Evolutionary conservation across 352 stramenopile genomes (phyloP).

Genomic region (Phytophthora gonapodyides): DNA sequence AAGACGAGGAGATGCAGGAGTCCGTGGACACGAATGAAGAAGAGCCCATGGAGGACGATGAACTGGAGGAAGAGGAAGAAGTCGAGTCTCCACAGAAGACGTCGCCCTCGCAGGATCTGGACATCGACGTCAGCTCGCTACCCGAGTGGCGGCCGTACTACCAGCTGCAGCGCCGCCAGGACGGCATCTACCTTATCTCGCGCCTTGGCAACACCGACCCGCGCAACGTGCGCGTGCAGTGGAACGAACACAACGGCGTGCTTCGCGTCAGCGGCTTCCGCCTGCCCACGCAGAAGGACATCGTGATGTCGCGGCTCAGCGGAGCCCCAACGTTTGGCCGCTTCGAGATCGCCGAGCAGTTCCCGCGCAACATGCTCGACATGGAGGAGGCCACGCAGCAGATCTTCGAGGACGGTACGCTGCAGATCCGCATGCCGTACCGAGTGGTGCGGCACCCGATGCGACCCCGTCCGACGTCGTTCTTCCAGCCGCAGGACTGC

Average conservation of each 20-base stretch:
- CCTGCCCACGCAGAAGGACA: conserved; percentile 59
- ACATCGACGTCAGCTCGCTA: conserved; percentile 38
- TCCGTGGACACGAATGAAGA: conserved; percentile 13
- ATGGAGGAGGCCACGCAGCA: conserved; percentile 63
- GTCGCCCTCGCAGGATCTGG: conserved; percentile 1
- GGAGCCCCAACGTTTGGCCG: conserved; percentile 62
- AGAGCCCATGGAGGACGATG: conserved; percentile 19
- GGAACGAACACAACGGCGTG: conserved; percentile 41
- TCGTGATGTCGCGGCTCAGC: conserved; percentile 57
- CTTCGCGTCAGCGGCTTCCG: conserved; percentile 57
- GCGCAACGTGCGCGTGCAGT: conserved; percentile 48
- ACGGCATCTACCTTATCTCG: conserved; percentile 52
- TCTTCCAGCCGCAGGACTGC: conserved; percentile 45
- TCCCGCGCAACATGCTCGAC: conserved; percentile 47
- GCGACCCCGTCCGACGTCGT: conserved; percentile 36
- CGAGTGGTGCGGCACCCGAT: conserved; percentile 35
- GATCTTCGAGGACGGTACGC: conserved; percentile 46
- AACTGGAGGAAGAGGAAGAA: conserved; percentile 22
- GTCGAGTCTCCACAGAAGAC: conserved; percentile 12
- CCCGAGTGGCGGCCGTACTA: conserved; percentile 68
- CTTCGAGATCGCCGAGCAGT: conserved; percentile 67
- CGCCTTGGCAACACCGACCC: conserved; percentile 36
- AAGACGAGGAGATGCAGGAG: conserved; percentile 24
- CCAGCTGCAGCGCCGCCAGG: conserved; percentile 50
- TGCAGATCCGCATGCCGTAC: conserved; percentile 69